These are phyloP conservation scores for Coniferiporia sulphurascens DNA, from an alignment of 1,284 basidiomycete species.

Conservation along the genomic window DNA sequence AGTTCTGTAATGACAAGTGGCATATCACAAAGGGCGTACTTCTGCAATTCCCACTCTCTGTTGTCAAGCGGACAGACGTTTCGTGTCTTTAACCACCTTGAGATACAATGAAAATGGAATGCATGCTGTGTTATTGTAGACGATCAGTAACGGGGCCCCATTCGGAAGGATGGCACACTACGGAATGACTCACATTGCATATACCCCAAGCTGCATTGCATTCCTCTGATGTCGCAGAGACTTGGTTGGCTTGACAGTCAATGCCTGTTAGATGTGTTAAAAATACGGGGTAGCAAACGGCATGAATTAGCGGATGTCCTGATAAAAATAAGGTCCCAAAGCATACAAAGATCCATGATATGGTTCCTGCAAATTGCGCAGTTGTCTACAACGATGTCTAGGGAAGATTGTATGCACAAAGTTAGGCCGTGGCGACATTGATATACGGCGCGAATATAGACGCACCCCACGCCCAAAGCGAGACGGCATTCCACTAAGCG, in stretches of 20 bases:
- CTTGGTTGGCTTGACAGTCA: conserved; percentile 99
- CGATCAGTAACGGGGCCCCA: neutral
- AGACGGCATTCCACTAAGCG: conserved; percentile 89
- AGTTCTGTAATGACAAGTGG: neutral
- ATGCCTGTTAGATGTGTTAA: conserved; percentile 62
- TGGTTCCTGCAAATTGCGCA: conserved; percentile 96
- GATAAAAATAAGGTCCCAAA: neutral
- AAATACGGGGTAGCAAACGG: neutral
- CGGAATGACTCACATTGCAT: conserved; percentile 74
- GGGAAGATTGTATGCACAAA: neutral
- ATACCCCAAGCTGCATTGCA: conserved; percentile 99
- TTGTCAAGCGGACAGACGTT: conserved; percentile 99
- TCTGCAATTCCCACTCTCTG: conserved; percentile 92
- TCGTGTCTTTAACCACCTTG: conserved; percentile 97
- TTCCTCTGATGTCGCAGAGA: conserved; percentile 93
- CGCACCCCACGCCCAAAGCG: conserved; percentile 95
- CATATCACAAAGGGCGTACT: conserved; percentile 47
- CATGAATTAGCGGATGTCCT: neutral
- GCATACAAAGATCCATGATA: conserved; percentile 96
- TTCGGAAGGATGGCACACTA: neutral
- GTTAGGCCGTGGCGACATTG: neutral
- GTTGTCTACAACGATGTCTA: conserved; percentile 94
- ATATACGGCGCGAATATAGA: conserved; percentile 9
- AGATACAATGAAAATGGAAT: conserved; percentile 99
- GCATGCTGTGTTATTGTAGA: conserved; percentile 66